Base-by-base conservation (phyloP, 1,139 yeast genomes). In the Yamadazyma taylorii region DNA sequence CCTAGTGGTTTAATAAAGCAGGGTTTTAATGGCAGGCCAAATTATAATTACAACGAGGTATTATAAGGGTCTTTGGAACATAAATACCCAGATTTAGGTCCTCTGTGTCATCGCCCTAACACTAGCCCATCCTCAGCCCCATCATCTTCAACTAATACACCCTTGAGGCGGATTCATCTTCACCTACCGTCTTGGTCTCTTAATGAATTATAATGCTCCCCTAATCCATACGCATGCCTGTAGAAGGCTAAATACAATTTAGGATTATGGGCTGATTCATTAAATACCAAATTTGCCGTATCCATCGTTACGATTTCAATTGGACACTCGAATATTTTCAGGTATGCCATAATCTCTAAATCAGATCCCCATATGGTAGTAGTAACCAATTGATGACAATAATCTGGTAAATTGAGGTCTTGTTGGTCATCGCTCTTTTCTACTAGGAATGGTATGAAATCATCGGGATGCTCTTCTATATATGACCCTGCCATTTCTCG, bases 301-400 rank as follows among this genome's bases (percentile, higher is more conserved):
- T 94, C 95, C 30, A 87, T 85, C 66, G 85, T 79, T 60, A 82
- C 68, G 5, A 92, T 81, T 34, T 81, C 71, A n/a, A 90, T 78
- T 1, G 89, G 84, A 50, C 86, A 80, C 39, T 81, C 71, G 52
- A 73, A 85, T 8, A 75, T 76, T 42, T 78, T 73, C 1, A 94
- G 73, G 30, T 89, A 66, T 0, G 97, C 96, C 51, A 87, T 58
- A 14, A 90, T 80, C 63, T 92, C 98, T 69, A 89, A 69, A 53
- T 92, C 97, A 4, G 96, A 94, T 21, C 98, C 98, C 98, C 98
- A 92, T 71, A 87, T 78, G 0, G 95, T 81, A 0, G 96, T 87
- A 12, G 64, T 65, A 38, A 75, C 84, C 39, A 92, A 71, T 47
- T 82, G 83, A 2, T 66, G 60, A 7, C 88, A 74, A 57, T 92